Evolutionary conservation across 495 filamentous ascomycete genomes (phyloP).

Genomic region (Aspergillus wentii): DNA sequence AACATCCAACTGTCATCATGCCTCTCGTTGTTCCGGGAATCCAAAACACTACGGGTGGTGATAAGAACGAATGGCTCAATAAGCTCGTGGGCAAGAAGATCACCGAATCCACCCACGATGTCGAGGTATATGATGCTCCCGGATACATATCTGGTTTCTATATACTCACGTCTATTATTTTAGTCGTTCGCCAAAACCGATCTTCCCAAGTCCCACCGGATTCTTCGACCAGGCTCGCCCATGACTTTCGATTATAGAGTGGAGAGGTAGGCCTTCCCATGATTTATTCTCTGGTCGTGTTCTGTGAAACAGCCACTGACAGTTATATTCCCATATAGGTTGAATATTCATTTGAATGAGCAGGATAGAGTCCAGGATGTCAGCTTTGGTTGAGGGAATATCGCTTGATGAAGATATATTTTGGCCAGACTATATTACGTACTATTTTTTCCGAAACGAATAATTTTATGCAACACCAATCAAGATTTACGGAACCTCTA

Average conservation of each 20-base stretch:
- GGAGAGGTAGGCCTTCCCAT: conserved; percentile 41
- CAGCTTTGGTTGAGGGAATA: conserved; percentile 32
- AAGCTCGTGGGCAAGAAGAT: conserved; percentile 77
- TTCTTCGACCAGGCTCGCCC: conserved; percentile 60
- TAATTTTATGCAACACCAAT: neutral
- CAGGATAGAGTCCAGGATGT: conserved; percentile 73
- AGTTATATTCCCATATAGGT: no score
- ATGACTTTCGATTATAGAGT: conserved; percentile 58
- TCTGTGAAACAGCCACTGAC: neutral
- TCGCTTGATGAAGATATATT: no score
- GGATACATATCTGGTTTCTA: neutral
- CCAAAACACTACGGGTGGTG: conserved; percentile 44
- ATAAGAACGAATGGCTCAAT: conserved; percentile 62
- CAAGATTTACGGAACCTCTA: no score
- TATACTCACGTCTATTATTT: neutral
- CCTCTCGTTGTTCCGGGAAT: conserved; percentile 78
- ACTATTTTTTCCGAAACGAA: conserved; percentile 2
- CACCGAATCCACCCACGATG: conserved; percentile 41
- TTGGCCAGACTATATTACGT: neutral
- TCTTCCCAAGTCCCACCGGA: conserved; percentile 60
- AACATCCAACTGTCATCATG: no score
- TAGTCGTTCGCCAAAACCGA: conserved; percentile 75
- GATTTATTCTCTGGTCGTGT: conserved; percentile 8
- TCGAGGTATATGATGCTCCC: conserved; percentile 28
- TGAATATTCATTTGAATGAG: conserved; percentile 70